Evolutionary conservation across 495 filamentous ascomycete species (phyloP).

Genomic region (Trichocladium uniseriatum): DNA sequence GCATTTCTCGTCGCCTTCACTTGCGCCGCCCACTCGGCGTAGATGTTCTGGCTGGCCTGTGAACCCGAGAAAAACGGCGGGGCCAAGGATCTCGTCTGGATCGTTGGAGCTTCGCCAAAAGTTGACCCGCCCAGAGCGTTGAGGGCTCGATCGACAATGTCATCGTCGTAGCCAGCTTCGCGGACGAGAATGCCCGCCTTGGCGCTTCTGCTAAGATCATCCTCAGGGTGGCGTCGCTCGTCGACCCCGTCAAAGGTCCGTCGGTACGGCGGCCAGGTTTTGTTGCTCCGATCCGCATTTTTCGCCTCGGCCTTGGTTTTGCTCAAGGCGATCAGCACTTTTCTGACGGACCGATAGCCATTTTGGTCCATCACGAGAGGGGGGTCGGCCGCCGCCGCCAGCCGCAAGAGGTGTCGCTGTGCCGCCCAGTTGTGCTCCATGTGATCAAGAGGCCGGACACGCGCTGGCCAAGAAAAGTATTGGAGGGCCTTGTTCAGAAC

Average conservation of each 20-base stretch:
- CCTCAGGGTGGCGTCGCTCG: constrained; percentile 31
- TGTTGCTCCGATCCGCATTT: constrained; percentile 27
- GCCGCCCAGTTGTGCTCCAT: constrained; percentile 39
- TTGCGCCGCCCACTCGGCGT: constrained; percentile 28
- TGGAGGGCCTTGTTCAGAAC: constrained; percentile 31
- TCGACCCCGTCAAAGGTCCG: constrained; percentile 37
- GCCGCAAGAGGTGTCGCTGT: constrained; percentile 31
- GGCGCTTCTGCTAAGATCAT: constrained; percentile 32
- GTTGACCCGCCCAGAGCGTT: constrained; percentile 30
- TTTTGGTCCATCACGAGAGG: constrained; percentile 28
- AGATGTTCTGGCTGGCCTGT: constrained; percentile 20
- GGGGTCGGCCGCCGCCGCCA: constrained; percentile 28
- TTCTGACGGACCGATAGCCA: constrained; percentile 31
- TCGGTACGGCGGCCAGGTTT: constrained; percentile 40
- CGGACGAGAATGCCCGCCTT: constrained; percentile 31
- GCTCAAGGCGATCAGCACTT: constrained; percentile 30
- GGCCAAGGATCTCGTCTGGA: constrained; percentile 31
- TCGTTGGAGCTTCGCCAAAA: constrained; percentile 27
- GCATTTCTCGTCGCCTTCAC: constrained; percentile 35
- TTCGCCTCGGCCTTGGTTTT: constrained; percentile 31
- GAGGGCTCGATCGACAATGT: constrained; percentile 28
- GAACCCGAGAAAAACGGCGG: constrained; percentile 17
- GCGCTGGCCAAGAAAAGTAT: constrained; percentile 23
- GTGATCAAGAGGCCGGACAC: constrained; percentile 20
- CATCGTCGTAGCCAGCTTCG: constrained; percentile 33